Evolutionary conservation across 2,329 filamentous ascomycete species (phyloP), one percentile per base, ranked within the genome.

Genomic region (Nothophaeocryptopus gaeumannii): DNA sequence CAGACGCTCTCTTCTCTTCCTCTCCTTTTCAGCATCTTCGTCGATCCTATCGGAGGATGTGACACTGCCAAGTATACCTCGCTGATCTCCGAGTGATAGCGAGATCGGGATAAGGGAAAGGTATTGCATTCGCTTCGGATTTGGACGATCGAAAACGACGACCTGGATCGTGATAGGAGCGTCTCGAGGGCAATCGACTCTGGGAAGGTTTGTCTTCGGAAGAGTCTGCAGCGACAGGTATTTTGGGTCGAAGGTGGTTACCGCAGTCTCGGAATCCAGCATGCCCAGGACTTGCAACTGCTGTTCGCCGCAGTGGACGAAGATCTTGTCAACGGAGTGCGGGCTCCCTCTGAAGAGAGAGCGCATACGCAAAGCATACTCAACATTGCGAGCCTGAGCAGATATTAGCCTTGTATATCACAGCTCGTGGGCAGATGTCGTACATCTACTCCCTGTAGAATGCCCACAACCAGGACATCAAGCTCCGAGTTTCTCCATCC

Each of bases 401-500:
- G n/a, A 45, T 42, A 50, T 63, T 37, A 60, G 45, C 39, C 13
- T 35, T 26, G 13, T 30, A 31, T 16, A 12, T 39, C 29, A n/a
- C 12, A n/a, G 39, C 12, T 42, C 32, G 29, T 8, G 10, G 37
- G 47, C 63, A 51, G 43, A 16, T 44, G 3, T 13, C 84, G 68
- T 64, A 95, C 89, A 74, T 96, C 90, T 33, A 96, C 89, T 74
- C 93, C 88, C 66, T 95, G 88, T 54, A 99, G 74, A 39, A 97
- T 82, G 20, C 89, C 85, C 42, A 97, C 84, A 33, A 97, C 91
- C 63, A 97, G 87, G 39, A 97, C 77, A 71, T 99, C 93, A 45
- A 90, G 76, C 40, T 86, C 85, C 33, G 92, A 96, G 70, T 99
- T 99, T 64, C 87, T 84, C 89, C 92, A 99, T 65, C 93, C 93